Evolutionary conservation across 768 basidiomycete genomes (phyloP), one percentile per base, ranked within the genome.

Genomic region (Ramaria sp.): DNA sequence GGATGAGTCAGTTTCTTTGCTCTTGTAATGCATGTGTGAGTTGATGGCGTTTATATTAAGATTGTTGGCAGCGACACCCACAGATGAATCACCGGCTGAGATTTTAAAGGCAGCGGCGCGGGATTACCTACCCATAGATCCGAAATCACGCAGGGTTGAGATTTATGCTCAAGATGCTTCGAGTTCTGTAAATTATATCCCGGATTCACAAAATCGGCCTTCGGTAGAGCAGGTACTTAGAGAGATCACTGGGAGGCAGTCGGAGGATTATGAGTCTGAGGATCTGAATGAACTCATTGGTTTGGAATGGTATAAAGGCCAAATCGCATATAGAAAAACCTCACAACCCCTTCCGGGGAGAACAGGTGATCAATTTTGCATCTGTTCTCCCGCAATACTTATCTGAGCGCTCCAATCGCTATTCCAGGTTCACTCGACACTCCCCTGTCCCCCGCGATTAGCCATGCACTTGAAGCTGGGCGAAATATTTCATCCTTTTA

Each of bases 121-220:
- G 24, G 81, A 82, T 27, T 83, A 87, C 61, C 74, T 93, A 10
- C 91, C 91, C 2, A 71, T 86, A 27, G 75, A 86, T 61, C 83
- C 84, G 22, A 6, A 64, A 63, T 20, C 46, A 33, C 42, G 57
- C 30, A 54, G 42, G 10, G 43, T 54, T 22, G 19, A 17, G 7
- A 27, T 22, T 20, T 42, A 43, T 46, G n/a, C 53, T 19, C 48
- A 2, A 43, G 42, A 43, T 43, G 20, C 1, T 4, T 19, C 20
- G 17, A 49, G 48, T 27, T 17, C 17, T 33, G 9, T 49, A 9
- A 17, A 59, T 51, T 58, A 52, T 9, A 61, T 75, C 53, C 78
- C 77, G 13, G 68, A 68, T n/a, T 65, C 78, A 2, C 70, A 75
- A 24, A 69, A 78, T 27, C 76, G 91, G 17, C 79, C 77, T 27